Base-by-base conservation (phyloP, 2,329 filamentous ascomycete species). In the Scytalidium sp. region DNA sequence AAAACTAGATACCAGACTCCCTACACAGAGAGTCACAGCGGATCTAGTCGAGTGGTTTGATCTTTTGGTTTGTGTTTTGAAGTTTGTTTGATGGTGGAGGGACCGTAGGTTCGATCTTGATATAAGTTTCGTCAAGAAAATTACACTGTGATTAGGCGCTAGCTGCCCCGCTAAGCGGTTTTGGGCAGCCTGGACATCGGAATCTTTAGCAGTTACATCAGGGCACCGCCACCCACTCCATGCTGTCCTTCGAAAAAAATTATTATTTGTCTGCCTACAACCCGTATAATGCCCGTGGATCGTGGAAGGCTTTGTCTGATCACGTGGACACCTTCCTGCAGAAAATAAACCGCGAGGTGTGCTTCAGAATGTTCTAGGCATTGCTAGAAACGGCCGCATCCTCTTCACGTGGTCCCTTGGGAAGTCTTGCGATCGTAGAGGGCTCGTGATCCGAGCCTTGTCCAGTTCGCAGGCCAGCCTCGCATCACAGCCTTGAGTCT, bases 1-100 rank as follows among this genome's bases (percentile, higher is more conserved):
- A 66, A 66, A 70, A 67, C 72, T 76, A 79, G 75, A 78, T 68
- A 56, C 69, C 65, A 66, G 63, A 68, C 71, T 75, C 76, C 70
- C 78, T 68, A 68, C 58, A 60, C 55, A 53, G 64, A 66, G 64
- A 66, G 62, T 61, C 57, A 43, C 56, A 52, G 46, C 50, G 60
- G 57, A 59, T 66, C 64, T 66, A 66, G 62, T 55, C 29, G 49
- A 32, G 43, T 50, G 47, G 45, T 56, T 42, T 22, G 41, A 32
- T 48, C 19, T 53, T 19, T 45, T 56, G 36, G 43, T 54, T 56
- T 52, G 43, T 50, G 48, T 50, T 43, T 52, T 53, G 36, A 29
- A 50, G 49, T 50, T 53, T 53, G 55, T 56, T 50, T 56, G 56
- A 54, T 57, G 51, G 49, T 47, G 43, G 39, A 41, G 25, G 40